Conservation (phyloP, 768 basidiomycete species). For the Amanita thiersii region DNA sequence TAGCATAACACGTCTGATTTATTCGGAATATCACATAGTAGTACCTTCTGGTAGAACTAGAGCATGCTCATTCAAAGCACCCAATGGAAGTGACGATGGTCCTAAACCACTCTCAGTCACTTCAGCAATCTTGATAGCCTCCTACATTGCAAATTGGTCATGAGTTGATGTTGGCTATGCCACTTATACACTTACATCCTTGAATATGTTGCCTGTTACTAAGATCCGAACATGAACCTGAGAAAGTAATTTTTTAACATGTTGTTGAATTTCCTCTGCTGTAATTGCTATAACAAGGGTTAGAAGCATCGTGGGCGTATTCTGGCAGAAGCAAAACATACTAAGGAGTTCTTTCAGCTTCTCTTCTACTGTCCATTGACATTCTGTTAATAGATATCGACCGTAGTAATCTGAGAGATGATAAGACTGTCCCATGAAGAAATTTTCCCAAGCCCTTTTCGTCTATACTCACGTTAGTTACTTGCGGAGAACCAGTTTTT, state of each 20-base stretch:
- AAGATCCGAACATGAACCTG: conserved; percentile 65
- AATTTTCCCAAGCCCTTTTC: conserved; percentile 77
- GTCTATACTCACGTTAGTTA: conserved; percentile 33
- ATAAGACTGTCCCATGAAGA: conserved; percentile 80
- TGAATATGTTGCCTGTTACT: conserved; percentile 77
- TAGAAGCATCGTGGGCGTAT: not conserved
- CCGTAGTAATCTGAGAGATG: conserved; percentile 69
- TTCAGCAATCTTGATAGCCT: conserved; percentile 67
- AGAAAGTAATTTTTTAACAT: conserved; percentile 51
- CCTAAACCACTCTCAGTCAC: conserved; percentile 61
- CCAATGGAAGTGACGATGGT: conserved; percentile 42
- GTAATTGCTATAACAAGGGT: conserved; percentile 52
- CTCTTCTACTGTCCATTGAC: conserved; percentile 72
- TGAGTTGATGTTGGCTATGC: conserved; percentile 1
- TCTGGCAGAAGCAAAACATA: conserved; percentile 28
- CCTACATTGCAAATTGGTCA: conserved; percentile 32
- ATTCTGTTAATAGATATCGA: conserved; percentile 61
- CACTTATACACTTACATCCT: conserved; percentile 50
- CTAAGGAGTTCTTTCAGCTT: conserved; percentile 66
- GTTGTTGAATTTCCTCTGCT: conserved; percentile 56
- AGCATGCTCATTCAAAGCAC: conserved; percentile 45
- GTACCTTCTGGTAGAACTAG: conserved; percentile 68
- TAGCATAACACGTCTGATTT: not conserved
- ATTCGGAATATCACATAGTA: conserved; percentile 9
- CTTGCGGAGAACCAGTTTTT: too few species aligned